phyloP scores from a whole-genome alignment of 2,329 filamentous ascomycete species.

The Paraphoma chrysanthemicola region DNA sequence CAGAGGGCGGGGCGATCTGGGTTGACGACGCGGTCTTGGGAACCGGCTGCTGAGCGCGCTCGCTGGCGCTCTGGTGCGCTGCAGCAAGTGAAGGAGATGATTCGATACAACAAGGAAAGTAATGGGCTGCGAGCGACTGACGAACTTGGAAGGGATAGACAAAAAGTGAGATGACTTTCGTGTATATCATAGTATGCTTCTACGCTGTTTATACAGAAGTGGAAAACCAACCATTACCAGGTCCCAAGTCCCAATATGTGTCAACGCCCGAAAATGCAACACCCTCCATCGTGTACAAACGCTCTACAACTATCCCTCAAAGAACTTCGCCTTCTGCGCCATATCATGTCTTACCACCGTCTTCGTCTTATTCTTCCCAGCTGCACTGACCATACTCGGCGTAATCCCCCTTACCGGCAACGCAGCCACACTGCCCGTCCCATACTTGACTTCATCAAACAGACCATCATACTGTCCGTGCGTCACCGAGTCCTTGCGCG shows the following conservation, averaged over 20 bases:
- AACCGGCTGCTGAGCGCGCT: constrained; percentile 9
- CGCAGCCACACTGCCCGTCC: constrained; percentile 34
- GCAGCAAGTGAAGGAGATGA: no score
- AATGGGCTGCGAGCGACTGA: no score
- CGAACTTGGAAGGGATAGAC: no score
- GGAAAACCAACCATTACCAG: no score
- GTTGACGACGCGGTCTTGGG: constrained; percentile 24
- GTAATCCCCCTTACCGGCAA: constrained; percentile 43
- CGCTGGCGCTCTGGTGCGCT: no score
- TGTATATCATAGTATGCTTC: no score
- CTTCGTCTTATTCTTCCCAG: constrained; percentile 42
- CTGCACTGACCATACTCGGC: constrained; percentile 45
- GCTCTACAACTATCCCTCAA: constrained; percentile 21
- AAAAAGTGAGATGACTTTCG: no score
- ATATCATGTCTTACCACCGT: constrained; percentile 44
- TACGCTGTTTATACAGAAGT: no score
- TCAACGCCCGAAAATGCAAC: no score
- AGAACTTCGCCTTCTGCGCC: constrained; percentile 40
- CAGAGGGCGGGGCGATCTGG: constrained; percentile 15
- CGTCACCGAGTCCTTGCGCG: constrained; percentile 42
- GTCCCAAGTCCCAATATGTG: no score
- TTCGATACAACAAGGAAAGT: no score
- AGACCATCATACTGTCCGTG: constrained; percentile 36
- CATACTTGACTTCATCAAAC: constrained; percentile 38
- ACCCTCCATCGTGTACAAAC: no score